Conservation (phyloP, 2,329 filamentous ascomycete genomes). For the Davidsoniella eucalypti region DNA sequence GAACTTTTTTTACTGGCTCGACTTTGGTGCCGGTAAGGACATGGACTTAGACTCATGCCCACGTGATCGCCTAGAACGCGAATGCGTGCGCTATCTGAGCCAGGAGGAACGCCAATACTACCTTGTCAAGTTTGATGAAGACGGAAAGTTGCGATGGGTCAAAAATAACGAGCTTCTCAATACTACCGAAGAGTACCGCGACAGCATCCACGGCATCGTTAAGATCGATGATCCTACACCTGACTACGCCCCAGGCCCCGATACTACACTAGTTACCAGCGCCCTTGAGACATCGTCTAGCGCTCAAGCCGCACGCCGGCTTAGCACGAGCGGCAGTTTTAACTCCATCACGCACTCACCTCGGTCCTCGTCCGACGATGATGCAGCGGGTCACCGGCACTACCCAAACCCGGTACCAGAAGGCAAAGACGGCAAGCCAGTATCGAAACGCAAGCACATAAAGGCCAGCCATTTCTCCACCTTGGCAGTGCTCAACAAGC, state of each 20-base stretch:
- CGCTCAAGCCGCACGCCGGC: slow-evolving; percentile 13
- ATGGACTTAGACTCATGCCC: slow-evolving; percentile 58
- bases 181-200: slow-evolving; percentile 58
- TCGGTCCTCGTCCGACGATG: slow-evolving; percentile 23
- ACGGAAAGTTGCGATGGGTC: slow-evolving; percentile 70
- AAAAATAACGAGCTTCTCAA: slow-evolving; percentile 67
- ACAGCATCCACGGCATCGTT: slow-evolving; percentile 63
- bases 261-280: slow-evolving; percentile 14
- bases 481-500: slow-evolving; percentile 58
- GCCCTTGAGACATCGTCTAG: neutral
- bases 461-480: slow-evolving; percentile 44
- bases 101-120: slow-evolving; percentile 70
- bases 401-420: slow-evolving; percentile 6
- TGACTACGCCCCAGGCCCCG: slow-evolving; percentile 24
- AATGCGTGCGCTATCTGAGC: slow-evolving; percentile 70
- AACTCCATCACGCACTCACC: slow-evolving; percentile 19
- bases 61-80: slow-evolving; percentile 55
- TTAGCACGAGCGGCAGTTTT: slow-evolving; percentile 17
- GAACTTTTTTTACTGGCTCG: slow-evolving; percentile 91
- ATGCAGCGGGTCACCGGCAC: slow-evolving; percentile 27
- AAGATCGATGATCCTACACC: slow-evolving; percentile 43
- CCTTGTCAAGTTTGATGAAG: slow-evolving; percentile 55
- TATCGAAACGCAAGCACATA: slow-evolving; percentile 7
- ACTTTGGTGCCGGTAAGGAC: slow-evolving; percentile 57
- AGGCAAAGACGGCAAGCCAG: slow-evolving; percentile 4